These are phyloP conservation scores for Neopestalotiopsis clavispora DNA, from an alignment of 2,329 filamentous ascomycete genomes.

Conservation along the genomic window DNA sequence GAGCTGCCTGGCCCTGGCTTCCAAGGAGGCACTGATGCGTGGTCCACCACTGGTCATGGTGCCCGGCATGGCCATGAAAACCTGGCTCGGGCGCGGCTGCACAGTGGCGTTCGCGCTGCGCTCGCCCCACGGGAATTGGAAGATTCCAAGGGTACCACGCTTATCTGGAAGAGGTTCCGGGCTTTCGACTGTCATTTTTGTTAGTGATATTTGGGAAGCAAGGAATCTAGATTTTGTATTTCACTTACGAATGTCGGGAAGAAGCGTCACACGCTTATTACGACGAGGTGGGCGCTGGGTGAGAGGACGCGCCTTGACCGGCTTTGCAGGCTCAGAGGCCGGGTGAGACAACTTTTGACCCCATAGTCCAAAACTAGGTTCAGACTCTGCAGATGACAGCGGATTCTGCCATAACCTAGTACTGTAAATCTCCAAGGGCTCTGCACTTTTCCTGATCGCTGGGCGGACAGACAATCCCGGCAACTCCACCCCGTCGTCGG, in stretches of 20 bases:
- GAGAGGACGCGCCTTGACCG: constrained; percentile 42
- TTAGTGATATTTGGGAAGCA: neutral
- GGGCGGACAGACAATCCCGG: constrained; percentile 41
- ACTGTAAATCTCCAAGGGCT: constrained; percentile 42
- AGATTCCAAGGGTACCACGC: constrained; percentile 65
- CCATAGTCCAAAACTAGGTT: constrained; percentile 29
- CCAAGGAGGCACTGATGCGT: constrained; percentile 33
- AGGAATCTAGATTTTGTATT: neutral
- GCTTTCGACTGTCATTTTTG: constrained; percentile 49
- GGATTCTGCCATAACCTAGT: constrained; percentile 44
- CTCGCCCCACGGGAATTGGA: constrained; percentile 71
- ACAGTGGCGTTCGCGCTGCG: constrained; percentile 60
- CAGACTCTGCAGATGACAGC: constrained; percentile 6
- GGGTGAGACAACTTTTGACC: constrained; percentile 23
- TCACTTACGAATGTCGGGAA: constrained; percentile 58
- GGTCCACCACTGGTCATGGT: constrained; percentile 52
- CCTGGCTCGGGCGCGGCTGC: constrained; percentile 41
- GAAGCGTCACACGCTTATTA: constrained; percentile 60
- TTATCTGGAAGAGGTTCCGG: constrained; percentile 63
- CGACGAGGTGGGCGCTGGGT: constrained; percentile 60
- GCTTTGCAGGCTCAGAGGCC: constrained; percentile 25
- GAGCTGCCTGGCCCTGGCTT: constrained; percentile 40
- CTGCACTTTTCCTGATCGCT: constrained; percentile 37
- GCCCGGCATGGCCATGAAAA: constrained; percentile 54
- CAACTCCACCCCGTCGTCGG: constrained; percentile 24